Evolutionary conservation across 768 basidiomycete genomes (phyloP).

Genomic region (Xanthoconium stramineum): DNA sequence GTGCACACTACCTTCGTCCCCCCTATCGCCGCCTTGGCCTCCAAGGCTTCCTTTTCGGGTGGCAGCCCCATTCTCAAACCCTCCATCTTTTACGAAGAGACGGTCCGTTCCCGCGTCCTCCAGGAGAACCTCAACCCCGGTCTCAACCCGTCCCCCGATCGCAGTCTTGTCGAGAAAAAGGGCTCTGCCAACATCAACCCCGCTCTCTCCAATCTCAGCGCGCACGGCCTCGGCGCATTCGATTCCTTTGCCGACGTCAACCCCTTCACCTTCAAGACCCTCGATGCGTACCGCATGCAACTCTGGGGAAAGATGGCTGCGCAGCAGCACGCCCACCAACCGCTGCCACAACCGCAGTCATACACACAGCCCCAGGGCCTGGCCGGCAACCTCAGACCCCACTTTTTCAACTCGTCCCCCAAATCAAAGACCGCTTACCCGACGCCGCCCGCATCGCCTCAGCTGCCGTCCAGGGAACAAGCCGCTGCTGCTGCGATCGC

Average conservation of each 20-base stretch:
- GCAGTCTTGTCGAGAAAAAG: constrained; percentile 30
- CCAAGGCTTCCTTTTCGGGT: constrained; percentile 22
- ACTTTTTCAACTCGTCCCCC: constrained; percentile 25
- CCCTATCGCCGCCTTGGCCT: constrained; percentile 45
- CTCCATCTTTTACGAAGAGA: constrained; percentile 32
- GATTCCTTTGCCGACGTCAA: constrained; percentile 78
- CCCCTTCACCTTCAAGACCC: constrained; percentile 81
- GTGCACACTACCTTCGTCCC: constrained; percentile 84
- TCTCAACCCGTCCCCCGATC: constrained; percentile 18
- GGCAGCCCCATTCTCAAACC: constrained; percentile 30
- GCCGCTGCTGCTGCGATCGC: constrained; percentile 60
- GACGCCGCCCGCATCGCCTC: constrained; percentile 42
- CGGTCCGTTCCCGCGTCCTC: constrained; percentile 18
- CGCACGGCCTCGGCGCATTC: constrained; percentile 46
- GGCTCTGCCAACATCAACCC: constrained; percentile 29
- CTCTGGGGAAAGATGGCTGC: constrained; percentile 89
- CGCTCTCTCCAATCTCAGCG: constrained; percentile 28
- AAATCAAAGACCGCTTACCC: constrained; percentile 31
- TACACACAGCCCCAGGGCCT: constrained; percentile 34
- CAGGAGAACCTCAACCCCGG: constrained; percentile 28
- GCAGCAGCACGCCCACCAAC: constrained; percentile 49
- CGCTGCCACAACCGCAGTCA: constrained; percentile 31
- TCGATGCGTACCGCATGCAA: constrained; percentile 89
- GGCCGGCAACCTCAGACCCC: constrained; percentile 40
- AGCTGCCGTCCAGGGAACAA: constrained; percentile 32